Percentiles rank a stretch among this genome's conserved stretches.
Conservation (phyloP, 768 basidiomycete genomes). For the Galerina sulciceps region DNA sequence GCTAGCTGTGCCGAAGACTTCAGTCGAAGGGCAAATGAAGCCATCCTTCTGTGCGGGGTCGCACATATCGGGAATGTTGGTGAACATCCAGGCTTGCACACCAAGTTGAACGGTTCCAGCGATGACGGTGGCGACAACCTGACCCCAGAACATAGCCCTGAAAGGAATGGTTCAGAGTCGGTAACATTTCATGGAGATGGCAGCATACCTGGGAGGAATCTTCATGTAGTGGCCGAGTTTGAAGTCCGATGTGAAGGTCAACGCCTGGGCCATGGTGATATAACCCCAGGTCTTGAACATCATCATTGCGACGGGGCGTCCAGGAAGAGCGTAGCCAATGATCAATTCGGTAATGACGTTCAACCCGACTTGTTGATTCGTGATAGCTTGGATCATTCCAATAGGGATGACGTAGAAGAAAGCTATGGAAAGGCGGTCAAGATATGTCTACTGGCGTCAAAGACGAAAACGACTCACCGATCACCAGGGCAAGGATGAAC, state of each 20-base stretch:
- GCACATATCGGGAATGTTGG: conserved; percentile 69
- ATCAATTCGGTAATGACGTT: conserved; percentile 83
- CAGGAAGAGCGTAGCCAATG: conserved; percentile 79
- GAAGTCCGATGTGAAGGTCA: conserved; percentile 74
- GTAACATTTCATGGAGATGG: neutral
- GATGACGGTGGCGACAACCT: conserved; percentile 68
- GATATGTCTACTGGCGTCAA: neutral
- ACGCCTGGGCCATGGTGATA: conserved; percentile 69
- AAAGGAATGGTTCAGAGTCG: neutral
- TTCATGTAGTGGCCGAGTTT: conserved; percentile 85
- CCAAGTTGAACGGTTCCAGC: conserved; percentile 77
- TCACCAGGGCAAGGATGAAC: conserved; percentile 72
- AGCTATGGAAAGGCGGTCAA: conserved; percentile 13
- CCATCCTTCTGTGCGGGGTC: conserved; percentile 51
- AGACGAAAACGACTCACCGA: conserved; percentile 21
- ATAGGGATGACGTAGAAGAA: conserved; percentile 77
- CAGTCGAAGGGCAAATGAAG: conserved; percentile 72
- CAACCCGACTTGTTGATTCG: conserved; percentile 77
- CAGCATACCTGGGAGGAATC: conserved; percentile 59
- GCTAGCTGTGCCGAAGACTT: conserved; percentile 80
- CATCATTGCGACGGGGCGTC: conserved; percentile 82
- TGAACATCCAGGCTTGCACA: conserved; percentile 81
- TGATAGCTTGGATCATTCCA: conserved; percentile 71
- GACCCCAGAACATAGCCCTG: conserved; percentile 68
- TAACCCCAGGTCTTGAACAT: conserved; percentile 87